These are phyloP conservation scores for Articulospora tetracladia DNA, from an alignment of 495 filamentous ascomycete species.

Conservation along the genomic window DNA sequence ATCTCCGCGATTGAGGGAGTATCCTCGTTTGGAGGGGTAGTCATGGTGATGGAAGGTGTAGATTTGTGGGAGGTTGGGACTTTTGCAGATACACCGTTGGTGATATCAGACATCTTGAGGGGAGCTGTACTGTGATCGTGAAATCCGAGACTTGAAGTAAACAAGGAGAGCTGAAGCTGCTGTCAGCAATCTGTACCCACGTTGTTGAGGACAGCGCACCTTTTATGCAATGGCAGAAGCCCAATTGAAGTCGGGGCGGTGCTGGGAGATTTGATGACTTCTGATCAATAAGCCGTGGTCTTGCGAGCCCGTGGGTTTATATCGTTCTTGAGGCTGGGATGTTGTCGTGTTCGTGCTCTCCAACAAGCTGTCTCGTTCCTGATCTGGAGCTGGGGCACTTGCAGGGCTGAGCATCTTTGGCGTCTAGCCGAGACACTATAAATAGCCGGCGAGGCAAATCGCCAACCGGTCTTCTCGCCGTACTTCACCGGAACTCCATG, in stretches of 20 bases:
- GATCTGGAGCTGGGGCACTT: neutral
- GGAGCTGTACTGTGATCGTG: conserved; percentile 15
- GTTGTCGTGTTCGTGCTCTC: neutral
- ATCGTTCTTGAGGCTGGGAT: neutral
- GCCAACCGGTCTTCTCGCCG: too few relatives aligned
- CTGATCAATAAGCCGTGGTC: neutral
- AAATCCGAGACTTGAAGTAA: neutral
- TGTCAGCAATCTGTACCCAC: neutral
- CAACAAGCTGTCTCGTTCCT: neutral
- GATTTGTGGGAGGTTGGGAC: neutral
- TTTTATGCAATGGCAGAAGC: neutral
- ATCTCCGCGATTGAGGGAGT: conserved; percentile 28
- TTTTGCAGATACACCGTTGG: neutral
- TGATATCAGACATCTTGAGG: neutral
- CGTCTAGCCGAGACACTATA: neutral
- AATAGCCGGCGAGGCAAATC: neutral
- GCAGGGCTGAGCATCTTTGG: neutral
- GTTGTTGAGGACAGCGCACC: neutral
- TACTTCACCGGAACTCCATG: neutral
- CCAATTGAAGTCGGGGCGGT: neutral
- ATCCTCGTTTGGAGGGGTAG: neutral
- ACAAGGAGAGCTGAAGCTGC: neutral
- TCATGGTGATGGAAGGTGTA: neutral
- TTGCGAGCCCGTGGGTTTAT: neutral
- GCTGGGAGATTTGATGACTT: neutral